Evolutionary conservation across 768 basidiomycete species (phyloP), one percentile per base, ranked within the genome.

Genomic region (Kwoniella heveanensis): DNA sequence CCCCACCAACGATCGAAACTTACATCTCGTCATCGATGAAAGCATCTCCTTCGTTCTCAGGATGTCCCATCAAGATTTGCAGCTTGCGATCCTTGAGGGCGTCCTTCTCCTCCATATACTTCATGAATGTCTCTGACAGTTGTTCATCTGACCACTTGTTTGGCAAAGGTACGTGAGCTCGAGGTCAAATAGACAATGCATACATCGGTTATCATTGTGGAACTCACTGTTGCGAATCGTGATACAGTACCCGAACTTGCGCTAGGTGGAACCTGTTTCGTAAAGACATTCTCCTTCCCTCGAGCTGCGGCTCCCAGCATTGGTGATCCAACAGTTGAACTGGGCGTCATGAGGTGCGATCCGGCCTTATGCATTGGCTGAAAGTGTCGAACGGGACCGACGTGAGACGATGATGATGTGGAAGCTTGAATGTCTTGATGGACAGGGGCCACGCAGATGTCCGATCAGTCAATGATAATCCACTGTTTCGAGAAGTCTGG

Each of bases 11-110:
- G n/a, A n/a, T n/a, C n/a, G n/a, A n/a, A n/a, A 62, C 70, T 61
- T 24, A 69, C 70, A 65, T 51, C 27, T 47, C 49, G 25, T 58
- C 53, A 32, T 62, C 49, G 1, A 67, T 46, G 30, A 67, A 67
- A 19, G 64, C 67, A 19, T 62, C 53, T 13, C 37, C 49, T 37
- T 50, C 55, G 2, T 19, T 32, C 9, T 29, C 58, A 22, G 27
- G 26, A n/a, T 61, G n/a, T 32, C 53, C 58, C 30, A 25, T 51
- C 30, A 60, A 27, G 21, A 60, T 53, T 13, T 49, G 50, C 58
- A 60, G 15, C 13, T 46, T 36, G 27, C 53, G 24, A 30, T 62
- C 39, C 17, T 51, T 57, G 36, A 54, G 48, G n/a, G 19, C 54
- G 24, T 54, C 53, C 49, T 30, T 54, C 39, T 62, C 53, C 19